Percentiles rank a stretch among this genome's conserved stretches.
phyloP scores from a whole-genome alignment of 352 stramenopile species.

The Globisporangium barbulae region DNA sequence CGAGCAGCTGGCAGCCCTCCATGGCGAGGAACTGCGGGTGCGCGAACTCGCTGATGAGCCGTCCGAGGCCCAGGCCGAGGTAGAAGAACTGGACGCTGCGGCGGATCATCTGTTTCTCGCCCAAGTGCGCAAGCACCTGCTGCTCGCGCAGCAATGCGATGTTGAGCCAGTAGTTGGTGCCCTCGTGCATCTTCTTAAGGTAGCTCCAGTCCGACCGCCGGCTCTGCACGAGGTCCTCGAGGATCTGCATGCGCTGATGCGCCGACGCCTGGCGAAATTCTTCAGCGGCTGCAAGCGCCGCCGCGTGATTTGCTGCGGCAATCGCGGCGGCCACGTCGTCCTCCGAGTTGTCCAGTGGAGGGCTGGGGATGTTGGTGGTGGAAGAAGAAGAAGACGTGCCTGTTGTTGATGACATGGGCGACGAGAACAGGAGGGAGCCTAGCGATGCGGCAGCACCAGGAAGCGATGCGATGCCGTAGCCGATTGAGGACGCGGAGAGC shows the following conservation, averaged over 20 bases:
- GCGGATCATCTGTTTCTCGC: slow-evolving; percentile 52
- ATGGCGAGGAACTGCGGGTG: slow-evolving; percentile 61
- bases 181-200: slow-evolving; percentile 76
- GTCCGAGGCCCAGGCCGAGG: slow-evolving; percentile 63
- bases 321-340: not conserved
- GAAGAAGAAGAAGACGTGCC: slow-evolving; percentile 3
- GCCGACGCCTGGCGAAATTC: slow-evolving; percentile 49
- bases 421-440: slow-evolving; percentile 37
- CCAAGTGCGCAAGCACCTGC: slow-evolving; percentile 59
- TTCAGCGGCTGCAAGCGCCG: slow-evolving; percentile 23
- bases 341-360: slow-evolving; percentile 14
- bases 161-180: slow-evolving; percentile 82
- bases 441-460: slow-evolving; percentile 26
- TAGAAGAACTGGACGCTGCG: slow-evolving; percentile 80
- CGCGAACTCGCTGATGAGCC: slow-evolving; percentile 48
- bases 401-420: slow-evolving; percentile 22
- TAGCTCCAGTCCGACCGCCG: slow-evolving; percentile 78
- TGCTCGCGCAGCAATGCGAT: slow-evolving; percentile 65
- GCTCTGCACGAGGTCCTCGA: slow-evolving; percentile 73
- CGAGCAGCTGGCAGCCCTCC: slow-evolving; percentile 76
- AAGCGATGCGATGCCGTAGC: slow-evolving; percentile 26
- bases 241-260: slow-evolving; percentile 65
- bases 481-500: slow-evolving; percentile 14
- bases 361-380: not conserved
- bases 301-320: slow-evolving; percentile 12